These are phyloP conservation scores for Coniosporium uncinatum DNA, from an alignment of 2,329 filamentous ascomycete species.

Conservation along the genomic window DNA sequence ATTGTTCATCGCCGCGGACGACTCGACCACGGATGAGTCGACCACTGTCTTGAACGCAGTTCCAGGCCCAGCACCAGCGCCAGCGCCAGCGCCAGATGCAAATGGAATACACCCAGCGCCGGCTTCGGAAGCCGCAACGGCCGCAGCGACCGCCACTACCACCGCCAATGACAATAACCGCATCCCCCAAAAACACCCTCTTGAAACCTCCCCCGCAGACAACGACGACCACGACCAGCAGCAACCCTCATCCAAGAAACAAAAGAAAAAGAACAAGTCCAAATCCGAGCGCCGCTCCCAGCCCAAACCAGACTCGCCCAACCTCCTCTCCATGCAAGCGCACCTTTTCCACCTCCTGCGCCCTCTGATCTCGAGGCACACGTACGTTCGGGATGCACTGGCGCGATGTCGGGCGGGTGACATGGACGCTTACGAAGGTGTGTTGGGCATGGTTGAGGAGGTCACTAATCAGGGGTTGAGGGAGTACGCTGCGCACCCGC, in stretches of 20 bases:
- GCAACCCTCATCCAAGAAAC: conserved; percentile 16
- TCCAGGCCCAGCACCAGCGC: no score
- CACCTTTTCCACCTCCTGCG: conserved; percentile 92
- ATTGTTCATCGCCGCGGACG: conserved; percentile 62
- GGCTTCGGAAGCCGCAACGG: not conserved
- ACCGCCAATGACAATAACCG: not conserved
- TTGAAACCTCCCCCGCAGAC: conserved; percentile 12
- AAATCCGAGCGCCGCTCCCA: no score
- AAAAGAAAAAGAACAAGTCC: conserved; percentile 38
- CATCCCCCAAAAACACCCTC: not conserved
- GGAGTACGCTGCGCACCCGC: conserved; percentile 47
- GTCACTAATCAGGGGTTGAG: conserved; percentile 68
- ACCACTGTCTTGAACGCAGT: conserved; percentile 14
- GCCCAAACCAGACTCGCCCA: conserved; percentile 45
- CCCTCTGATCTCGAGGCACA: conserved; percentile 74
- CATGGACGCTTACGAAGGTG: conserved; percentile 69
- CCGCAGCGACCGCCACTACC: not conserved
- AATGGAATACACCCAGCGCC: no score
- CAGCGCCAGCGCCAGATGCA: not conserved
- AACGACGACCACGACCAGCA: conserved; percentile 25
- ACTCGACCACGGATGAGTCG: conserved; percentile 20
- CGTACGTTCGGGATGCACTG: conserved; percentile 80
- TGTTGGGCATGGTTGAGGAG: conserved; percentile 69
- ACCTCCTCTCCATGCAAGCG: conserved; percentile 77
- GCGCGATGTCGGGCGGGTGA: conserved; percentile 65